Conservation (phyloP, 352 stramenopile genomes). For the Globisporangium cederbergense region DNA sequence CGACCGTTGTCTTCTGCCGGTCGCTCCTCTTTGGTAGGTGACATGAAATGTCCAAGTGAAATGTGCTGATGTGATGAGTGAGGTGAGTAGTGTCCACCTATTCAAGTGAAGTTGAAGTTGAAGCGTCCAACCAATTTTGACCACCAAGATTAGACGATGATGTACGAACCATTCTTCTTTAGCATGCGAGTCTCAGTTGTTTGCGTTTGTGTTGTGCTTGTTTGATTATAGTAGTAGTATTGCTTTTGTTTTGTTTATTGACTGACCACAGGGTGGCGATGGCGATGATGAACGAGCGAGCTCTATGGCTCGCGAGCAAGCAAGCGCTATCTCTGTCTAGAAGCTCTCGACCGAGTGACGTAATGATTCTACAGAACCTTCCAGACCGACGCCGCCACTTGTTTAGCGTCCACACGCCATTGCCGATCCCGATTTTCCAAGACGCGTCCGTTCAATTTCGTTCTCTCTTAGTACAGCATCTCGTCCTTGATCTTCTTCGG, state of each 20-base stretch:
- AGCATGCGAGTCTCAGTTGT: neutral
- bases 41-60: neutral
- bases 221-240: slow-evolving; percentile 12
- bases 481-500: slow-evolving; percentile 90
- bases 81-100: too few relatives aligned
- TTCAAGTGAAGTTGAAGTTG: neutral
- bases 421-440: neutral
- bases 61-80: neutral
- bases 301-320: neutral
- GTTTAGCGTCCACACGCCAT: neutral
- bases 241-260: slow-evolving; percentile 13
- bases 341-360: neutral
- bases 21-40: slow-evolving; percentile 40
- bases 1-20: slow-evolving; percentile 50
- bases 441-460: neutral
- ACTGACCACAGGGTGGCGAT: slow-evolving; percentile 1
- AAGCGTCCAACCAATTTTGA: neutral
- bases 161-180: neutral
- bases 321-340: neutral
- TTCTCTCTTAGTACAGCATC: slow-evolving; percentile 79
- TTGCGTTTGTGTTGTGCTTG: neutral
- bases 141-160: neutral
- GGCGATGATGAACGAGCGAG: neutral
- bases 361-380: slow-evolving; percentile 4
- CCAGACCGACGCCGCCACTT: neutral